Conservation (phyloP, 2,329 filamentous ascomycete species). For the Ceratocystis diversiconidia region DNA sequence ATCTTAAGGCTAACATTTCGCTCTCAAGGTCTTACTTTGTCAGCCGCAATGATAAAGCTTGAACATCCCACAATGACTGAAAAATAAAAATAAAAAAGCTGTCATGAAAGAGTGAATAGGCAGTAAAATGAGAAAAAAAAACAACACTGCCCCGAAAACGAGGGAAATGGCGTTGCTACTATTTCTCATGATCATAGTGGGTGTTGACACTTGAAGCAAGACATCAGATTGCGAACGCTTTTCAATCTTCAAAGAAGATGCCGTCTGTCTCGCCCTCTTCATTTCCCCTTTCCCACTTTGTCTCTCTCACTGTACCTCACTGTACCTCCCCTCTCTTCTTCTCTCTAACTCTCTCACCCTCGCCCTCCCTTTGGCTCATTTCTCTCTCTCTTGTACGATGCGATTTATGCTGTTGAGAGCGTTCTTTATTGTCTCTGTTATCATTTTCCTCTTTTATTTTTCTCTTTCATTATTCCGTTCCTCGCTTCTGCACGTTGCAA, state of each 20-base stretch:
- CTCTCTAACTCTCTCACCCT: neutral
- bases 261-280: too few relatives aligned
- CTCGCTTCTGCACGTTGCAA: neutral
- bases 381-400: neutral
- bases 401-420: neutral
- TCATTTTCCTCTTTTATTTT: neutral
- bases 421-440: neutral
- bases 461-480: neutral
- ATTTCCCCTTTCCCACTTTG: too few relatives aligned
- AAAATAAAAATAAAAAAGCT: neutral
- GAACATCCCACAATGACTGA: constrained; percentile 17
- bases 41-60: constrained; percentile 34
- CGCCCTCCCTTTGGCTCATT: neutral
- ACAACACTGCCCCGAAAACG: too few relatives aligned
- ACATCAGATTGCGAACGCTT: neutral
- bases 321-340: neutral
- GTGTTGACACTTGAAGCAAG: neutral
- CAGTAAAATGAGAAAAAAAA: neutral
- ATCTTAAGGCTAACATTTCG: constrained; percentile 10
- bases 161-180: too few relatives aligned
- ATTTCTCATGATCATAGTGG: neutral
- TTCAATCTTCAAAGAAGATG: too few relatives aligned
- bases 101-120: neutral
- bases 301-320: neutral
- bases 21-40: constrained; percentile 44